Evolutionary conservation across 805 yeast species (phyloP).

Genomic region (Vanderwaltozyma tropicalis): DNA sequence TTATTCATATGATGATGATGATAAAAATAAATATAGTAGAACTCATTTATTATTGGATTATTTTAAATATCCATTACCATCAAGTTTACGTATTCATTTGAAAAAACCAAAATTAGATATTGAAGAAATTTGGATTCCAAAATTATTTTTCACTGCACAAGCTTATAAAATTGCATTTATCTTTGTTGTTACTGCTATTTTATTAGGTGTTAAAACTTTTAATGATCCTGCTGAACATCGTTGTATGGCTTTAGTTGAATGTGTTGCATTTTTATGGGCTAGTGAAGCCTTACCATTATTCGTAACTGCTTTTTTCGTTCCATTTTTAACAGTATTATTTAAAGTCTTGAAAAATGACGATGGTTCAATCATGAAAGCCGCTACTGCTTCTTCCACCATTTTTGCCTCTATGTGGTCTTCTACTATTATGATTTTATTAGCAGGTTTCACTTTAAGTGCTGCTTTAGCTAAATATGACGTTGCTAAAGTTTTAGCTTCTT

Average conservation of each 20-base stretch:
- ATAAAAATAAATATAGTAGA: constrained; percentile 14
- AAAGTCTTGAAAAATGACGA: constrained; percentile 46
- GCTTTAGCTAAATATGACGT: constrained; percentile 84
- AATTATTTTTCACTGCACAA: constrained; percentile 37
- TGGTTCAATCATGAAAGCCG: constrained; percentile 50
- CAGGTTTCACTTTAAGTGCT: constrained; percentile 91
- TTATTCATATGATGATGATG: constrained; percentile 5
- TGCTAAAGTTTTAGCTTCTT: constrained; percentile 84
- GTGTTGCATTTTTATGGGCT: constrained; percentile 78
- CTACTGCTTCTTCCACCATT: constrained; percentile 56
- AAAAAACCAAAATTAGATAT: constrained; percentile 5
- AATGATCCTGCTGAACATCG: constrained; percentile 51
- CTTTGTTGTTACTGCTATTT: constrained; percentile 41
- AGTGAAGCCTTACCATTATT: constrained; percentile 88
- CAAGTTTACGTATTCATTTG: not conserved
- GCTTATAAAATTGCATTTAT: constrained; percentile 40
- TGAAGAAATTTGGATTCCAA: constrained; percentile 34
- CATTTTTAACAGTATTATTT: constrained; percentile 64
- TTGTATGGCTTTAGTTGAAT: constrained; percentile 55
- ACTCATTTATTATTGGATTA: constrained; percentile 28
- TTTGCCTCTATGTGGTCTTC: constrained; percentile 90
- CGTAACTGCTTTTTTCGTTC: constrained; percentile 80
- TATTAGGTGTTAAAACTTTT: constrained; percentile 50
- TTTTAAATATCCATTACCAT: constrained; percentile 26
- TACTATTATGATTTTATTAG: constrained; percentile 76